Conservation (phyloP, 2,329 filamentous ascomycete species). For the Nemania sp. region DNA sequence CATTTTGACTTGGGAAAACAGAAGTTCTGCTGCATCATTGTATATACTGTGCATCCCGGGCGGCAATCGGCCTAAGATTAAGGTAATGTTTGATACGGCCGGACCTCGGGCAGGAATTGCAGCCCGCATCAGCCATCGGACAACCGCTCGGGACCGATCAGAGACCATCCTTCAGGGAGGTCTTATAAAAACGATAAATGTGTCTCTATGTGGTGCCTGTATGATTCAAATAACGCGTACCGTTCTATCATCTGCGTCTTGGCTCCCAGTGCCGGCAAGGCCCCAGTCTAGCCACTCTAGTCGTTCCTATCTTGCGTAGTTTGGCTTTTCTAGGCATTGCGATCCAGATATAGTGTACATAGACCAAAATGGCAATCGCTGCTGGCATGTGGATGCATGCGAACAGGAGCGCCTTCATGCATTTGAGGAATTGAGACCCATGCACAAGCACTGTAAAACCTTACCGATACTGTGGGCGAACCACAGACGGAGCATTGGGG, state of each 20-base stretch:
- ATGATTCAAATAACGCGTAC: too few species aligned
- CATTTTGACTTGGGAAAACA: too few species aligned
- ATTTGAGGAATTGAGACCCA: not conserved
- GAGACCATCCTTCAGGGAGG: too few species aligned
- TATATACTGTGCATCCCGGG: too few species aligned
- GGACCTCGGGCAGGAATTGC: constrained; percentile 19
- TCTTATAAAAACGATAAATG: too few species aligned
- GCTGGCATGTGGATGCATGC: constrained; percentile 38
- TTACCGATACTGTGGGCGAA: constrained; percentile 9
- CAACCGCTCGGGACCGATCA: constrained; percentile 16
- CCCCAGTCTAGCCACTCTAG: constrained; percentile 21
- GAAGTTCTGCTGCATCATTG: too few species aligned
- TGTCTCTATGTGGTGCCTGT: too few species aligned
- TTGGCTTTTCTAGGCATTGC: constrained; percentile 22
- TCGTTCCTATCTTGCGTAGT: constrained; percentile 1
- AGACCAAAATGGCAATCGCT: constrained; percentile 22
- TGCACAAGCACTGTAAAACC: too few species aligned
- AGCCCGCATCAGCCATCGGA: constrained; percentile 9
- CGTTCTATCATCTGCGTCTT: constrained; percentile 17
- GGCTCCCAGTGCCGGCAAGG: constrained; percentile 19
- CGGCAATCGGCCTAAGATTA: too few species aligned
- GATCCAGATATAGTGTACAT: constrained; percentile 21
- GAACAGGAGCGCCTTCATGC: not conserved
- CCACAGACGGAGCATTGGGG: constrained; percentile 17
- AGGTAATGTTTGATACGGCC: too few species aligned